A percentile compares a stretch with the other conserved stretches of the same genome.
phyloP scores from a whole-genome alignment of 2,329 filamentous ascomycete genomes.

The Didymella segeticola region DNA sequence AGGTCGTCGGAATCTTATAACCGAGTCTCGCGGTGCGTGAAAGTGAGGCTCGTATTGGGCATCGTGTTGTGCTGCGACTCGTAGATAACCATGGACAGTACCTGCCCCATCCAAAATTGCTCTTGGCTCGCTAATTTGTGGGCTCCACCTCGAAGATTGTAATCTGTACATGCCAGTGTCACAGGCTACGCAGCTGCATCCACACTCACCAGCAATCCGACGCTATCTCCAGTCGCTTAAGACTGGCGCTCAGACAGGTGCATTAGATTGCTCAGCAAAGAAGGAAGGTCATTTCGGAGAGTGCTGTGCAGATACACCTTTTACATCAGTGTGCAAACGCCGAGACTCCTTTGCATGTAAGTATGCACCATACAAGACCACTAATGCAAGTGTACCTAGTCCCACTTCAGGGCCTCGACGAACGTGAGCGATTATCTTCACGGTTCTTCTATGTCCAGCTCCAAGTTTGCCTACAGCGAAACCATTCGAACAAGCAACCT shows the following conservation, averaged over 20 bases:
- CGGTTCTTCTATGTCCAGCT: no score
- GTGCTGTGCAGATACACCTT: neutral
- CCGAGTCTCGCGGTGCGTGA: slow-evolving; percentile 6
- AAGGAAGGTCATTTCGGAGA: neutral
- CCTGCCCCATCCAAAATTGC: slow-evolving; percentile 8
- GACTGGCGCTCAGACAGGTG: neutral
- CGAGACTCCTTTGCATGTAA: neutral
- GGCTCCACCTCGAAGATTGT: neutral
- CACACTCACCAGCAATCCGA: neutral
- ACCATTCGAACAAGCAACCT: no score
- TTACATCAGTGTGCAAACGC: neutral
- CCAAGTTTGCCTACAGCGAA: no score
- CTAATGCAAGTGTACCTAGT: no score
- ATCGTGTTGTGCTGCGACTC: neutral
- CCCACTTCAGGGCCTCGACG: no score
- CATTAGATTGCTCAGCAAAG: neutral
- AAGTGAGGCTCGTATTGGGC: slow-evolving; percentile 13
- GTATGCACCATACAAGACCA: neutral
- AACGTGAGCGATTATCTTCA: no score
- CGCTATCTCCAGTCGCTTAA: neutral
- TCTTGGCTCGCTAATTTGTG: slow-evolving; percentile 2
- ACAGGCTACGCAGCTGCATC: neutral
- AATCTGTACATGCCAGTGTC: neutral
- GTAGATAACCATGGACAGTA: no score
- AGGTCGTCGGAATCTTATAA: slow-evolving; percentile 20